A percentile compares a stretch with the other conserved stretches of the same genome.
These are phyloP conservation scores for Tetrapyrgos nigripes DNA, from an alignment of 1,284 basidiomycete species.

Conservation along the genomic window DNA sequence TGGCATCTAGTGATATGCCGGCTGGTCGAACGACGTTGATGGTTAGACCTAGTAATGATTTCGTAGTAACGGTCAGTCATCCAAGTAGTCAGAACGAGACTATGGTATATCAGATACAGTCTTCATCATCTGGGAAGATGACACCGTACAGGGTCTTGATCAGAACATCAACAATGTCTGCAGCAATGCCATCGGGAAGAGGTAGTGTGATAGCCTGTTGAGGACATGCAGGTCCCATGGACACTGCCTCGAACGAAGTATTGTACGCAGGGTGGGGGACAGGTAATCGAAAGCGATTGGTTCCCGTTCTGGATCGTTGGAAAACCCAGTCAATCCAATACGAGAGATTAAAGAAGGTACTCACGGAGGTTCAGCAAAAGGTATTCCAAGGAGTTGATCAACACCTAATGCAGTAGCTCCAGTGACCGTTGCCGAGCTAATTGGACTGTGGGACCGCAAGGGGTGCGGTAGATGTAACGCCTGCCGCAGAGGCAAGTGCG, in stretches of 20 bases:
- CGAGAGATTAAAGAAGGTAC: slow-evolving; percentile 10
- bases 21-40: slow-evolving; percentile 23
- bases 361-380: slow-evolving; percentile 55
- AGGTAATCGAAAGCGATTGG: too few relatives aligned
- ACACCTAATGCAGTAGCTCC: slow-evolving; percentile 36
- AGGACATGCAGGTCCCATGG: slow-evolving; percentile 54
- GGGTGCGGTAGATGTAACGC: slow-evolving; percentile 14
- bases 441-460: slow-evolving; percentile 40
- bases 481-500: neutral
- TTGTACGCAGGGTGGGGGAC: too few relatives aligned
- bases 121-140: slow-evolving; percentile 49
- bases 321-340: too few relatives aligned
- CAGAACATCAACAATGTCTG: slow-evolving; percentile 42
- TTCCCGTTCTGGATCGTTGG: too few relatives aligned
- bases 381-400: slow-evolving; percentile 55
- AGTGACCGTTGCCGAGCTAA: slow-evolving; percentile 47
- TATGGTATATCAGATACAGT: slow-evolving; percentile 43
- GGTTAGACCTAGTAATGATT: slow-evolving; percentile 26
- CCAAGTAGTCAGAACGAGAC: too few relatives aligned
- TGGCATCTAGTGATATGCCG: slow-evolving; percentile 6
- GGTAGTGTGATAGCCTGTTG: slow-evolving; percentile 49
- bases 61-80: too few relatives aligned
- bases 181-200: slow-evolving; percentile 37
- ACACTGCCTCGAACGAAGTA: slow-evolving; percentile 43
- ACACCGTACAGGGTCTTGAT: slow-evolving; percentile 38